Percentiles rank a stretch among this genome's conserved stretches.
Conservation (phyloP, 1,284 basidiomycete species). For the Ceratobasidium sp. region DNA sequence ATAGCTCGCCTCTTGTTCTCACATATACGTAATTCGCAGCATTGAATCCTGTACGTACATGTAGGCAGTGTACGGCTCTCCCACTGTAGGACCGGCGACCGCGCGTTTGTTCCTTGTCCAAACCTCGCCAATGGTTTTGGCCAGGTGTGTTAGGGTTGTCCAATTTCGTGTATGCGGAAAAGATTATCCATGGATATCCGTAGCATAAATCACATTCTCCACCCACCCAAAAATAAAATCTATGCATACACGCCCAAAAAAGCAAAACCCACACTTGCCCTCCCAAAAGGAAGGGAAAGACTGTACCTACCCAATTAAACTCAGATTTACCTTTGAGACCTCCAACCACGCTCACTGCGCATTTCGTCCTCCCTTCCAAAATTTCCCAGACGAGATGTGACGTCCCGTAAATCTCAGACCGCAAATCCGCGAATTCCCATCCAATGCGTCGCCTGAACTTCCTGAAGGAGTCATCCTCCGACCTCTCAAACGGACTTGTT, state of each 20-base stretch:
- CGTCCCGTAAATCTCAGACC: background rate
- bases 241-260: too few species aligned
- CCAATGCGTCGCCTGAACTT: background rate
- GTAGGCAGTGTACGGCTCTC: constrained; percentile 60
- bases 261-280: too few species aligned
- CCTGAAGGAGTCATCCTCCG: too few species aligned
- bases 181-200: background rate
- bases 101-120: constrained; percentile 90
- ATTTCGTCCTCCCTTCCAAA: background rate
- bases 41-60: background rate
- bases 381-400: background rate
- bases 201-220: background rate
- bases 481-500: too few species aligned
- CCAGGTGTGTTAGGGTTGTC: constrained; percentile 84
- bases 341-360: background rate
- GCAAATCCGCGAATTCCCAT: background rate
- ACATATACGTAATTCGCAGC: background rate
- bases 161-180: constrained; percentile 51
- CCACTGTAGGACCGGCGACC: constrained; percentile 78
- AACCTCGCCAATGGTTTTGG: constrained; percentile 85
- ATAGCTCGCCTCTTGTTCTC: background rate
- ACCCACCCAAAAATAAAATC: background rate
- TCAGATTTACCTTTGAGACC: background rate
- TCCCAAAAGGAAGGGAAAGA: background rate
- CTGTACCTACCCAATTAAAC: background rate